Evolutionary conservation across 495 filamentous ascomycete species (phyloP), one percentile per base, ranked within the genome.

Genomic region (Trichocladium uniseriatum): DNA sequence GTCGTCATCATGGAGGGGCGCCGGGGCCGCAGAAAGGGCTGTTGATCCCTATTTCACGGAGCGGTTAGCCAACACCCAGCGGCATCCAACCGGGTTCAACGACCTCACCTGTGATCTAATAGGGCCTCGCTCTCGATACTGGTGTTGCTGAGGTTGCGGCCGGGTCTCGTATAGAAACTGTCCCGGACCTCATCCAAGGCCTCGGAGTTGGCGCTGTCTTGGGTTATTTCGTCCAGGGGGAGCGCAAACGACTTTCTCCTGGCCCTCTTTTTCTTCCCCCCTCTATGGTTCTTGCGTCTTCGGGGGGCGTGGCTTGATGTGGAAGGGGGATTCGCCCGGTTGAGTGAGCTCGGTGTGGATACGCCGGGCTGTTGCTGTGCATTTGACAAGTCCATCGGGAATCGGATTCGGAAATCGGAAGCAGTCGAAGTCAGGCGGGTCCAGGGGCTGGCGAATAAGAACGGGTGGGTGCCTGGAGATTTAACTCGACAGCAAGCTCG

Each of bases 71-170:
- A 48, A n/a, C 16, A 19, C 34, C 38, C 31, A 32, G 31, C 10
- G 18, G 6, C 18, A 22, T 10, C 20, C 8, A 8, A 27, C 24
- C 24, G 3, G 39, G 16, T 40, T 13, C 2, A 14, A 21, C 4
- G 6, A 2, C 15, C 16, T 37, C 69, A 87, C 86, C 86, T 75
- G 58, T 94, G 88, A 60, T 94, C 88, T 37, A 94, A 66, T 39
- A 94, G 70, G 4, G 78, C 80, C 56, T 88, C 79, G 59, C 86
- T 91, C 46, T 90, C 88, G 45, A 94, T 67, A 59, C 88, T 94
- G 5, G 86, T 87, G 60, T 73, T 81, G 63, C 88, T 94, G 51
- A 82, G 44, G 60, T 82, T 85, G 6, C 64, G 56, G 15, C 69
- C 70, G 31, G 69, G 71, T 37, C 81, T 60, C 27, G 74, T 66